phyloP scores from a whole-genome alignment of 2,329 filamentous ascomycete genomes.

The Arthrobotrys entomopaga region DNA sequence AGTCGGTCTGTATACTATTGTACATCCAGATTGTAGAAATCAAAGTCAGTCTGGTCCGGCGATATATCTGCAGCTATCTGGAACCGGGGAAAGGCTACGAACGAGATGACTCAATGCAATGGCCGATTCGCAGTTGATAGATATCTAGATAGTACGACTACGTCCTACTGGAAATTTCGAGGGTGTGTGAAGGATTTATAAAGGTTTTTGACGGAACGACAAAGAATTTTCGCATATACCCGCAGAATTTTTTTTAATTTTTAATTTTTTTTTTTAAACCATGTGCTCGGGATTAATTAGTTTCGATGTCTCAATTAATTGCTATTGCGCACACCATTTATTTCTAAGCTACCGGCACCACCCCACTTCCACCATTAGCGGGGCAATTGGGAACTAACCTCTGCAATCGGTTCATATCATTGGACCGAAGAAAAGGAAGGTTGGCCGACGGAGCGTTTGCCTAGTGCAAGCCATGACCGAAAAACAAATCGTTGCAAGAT shows the following conservation, averaged over 20 bases:
- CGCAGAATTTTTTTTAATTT: constrained; percentile 43
- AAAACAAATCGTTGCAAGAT: neutral
- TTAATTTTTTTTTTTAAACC: constrained; percentile 12
- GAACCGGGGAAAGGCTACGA: constrained; percentile 3
- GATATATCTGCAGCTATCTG: constrained; percentile 16
- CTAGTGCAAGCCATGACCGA: constrained; percentile 15
- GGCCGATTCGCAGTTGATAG: constrained; percentile 34
- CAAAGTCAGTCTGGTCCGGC: neutral
- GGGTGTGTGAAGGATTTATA: constrained; percentile 38
- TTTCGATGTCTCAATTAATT: constrained; percentile 37
- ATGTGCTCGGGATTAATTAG: constrained; percentile 29
- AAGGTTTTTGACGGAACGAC: neutral
- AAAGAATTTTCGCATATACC: constrained; percentile 35
- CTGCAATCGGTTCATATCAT: neutral
- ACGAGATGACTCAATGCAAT: constrained; percentile 24
- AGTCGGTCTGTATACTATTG: neutral
- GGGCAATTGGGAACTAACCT: constrained; percentile 19
- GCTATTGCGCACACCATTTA: constrained; percentile 36
- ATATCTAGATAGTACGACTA: too few species aligned
- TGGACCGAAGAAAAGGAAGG: neutral
- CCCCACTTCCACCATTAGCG: constrained; percentile 8
- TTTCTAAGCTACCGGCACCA: constrained; percentile 5
- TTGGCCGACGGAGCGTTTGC: constrained; percentile 25
- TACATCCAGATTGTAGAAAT: neutral
- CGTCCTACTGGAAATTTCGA: too few species aligned